Conservation (phyloP, 164 flowering plant genomes). For the Liquidambar formosana region DNA sequence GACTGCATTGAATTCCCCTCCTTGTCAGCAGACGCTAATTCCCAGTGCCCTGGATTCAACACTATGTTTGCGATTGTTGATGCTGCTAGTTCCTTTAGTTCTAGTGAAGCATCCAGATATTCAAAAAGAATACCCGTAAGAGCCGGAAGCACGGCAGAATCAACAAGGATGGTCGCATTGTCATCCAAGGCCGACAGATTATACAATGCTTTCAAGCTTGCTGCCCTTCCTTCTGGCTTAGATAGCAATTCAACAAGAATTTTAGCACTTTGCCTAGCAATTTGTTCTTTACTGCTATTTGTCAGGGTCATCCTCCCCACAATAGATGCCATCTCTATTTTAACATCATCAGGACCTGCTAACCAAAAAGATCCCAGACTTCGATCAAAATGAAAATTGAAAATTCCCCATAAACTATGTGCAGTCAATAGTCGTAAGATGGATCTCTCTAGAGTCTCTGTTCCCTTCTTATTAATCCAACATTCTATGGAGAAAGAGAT, state of each 20-base stretch:
- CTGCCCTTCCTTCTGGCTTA: conserved; percentile 36
- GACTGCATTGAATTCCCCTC: conserved; percentile 51
- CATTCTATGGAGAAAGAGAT: background rate
- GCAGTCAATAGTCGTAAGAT: background rate
- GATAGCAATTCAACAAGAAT: conserved; percentile 45
- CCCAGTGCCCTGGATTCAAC: conserved; percentile 60
- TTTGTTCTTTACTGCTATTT: conserved; percentile 49
- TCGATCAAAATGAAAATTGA: background rate
- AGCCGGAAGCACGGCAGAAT: conserved; percentile 48
- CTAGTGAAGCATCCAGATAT: conserved; percentile 16
- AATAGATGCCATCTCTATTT: conserved; percentile 53
- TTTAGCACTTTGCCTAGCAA: conserved; percentile 50
- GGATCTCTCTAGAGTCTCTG: background rate
- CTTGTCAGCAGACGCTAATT: conserved; percentile 45
- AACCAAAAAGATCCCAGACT: background rate
- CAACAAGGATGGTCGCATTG: conserved; percentile 59
- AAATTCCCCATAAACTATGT: background rate
- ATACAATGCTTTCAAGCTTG: conserved; percentile 53
- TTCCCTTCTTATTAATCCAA: background rate
- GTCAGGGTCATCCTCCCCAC: conserved; percentile 55
- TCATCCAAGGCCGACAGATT: conserved; percentile 56
- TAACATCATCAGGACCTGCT: conserved; percentile 50
- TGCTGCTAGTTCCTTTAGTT: conserved; percentile 36
- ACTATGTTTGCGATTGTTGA: conserved; percentile 39
- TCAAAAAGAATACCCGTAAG: conserved; percentile 40